Evolutionary conservation across 306 rosid species (phyloP).

Genomic region (Cyclanthera cordifolia): DNA sequence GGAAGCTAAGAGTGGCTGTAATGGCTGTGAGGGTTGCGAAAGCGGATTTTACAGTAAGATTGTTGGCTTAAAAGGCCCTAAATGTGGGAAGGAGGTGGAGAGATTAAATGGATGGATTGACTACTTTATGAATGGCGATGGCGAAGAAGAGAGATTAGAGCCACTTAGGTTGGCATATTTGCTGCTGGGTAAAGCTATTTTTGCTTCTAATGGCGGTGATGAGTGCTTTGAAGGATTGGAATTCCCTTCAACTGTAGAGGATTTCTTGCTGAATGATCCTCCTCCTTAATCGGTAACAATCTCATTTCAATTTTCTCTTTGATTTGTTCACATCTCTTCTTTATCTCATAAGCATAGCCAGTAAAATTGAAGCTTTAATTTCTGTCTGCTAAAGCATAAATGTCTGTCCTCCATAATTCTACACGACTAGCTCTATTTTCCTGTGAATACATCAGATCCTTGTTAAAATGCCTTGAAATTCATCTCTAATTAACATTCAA

Average conservation of each 20-base stretch:
- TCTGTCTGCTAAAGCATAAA: background rate
- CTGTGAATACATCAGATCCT: background rate
- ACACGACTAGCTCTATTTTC: background rate
- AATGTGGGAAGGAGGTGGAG: constrained; percentile 55
- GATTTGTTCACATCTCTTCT: background rate
- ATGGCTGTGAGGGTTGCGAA: constrained; percentile 35
- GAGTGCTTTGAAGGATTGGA: constrained; percentile 44
- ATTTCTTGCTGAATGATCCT: constrained; percentile 59
- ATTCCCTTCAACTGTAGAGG: constrained; percentile 59
- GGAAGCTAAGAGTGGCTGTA: background rate
- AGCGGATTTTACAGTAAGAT: constrained; percentile 70
- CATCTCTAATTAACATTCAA: too few relatives aligned
- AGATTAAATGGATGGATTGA: constrained; percentile 77
- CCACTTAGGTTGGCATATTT: constrained; percentile 69
- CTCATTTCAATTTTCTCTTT: background rate
- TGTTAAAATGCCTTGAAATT: too few relatives aligned
- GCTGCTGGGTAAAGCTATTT: constrained; percentile 64
- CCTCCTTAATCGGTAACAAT: constrained; percentile 24
- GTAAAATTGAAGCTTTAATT: too few relatives aligned
- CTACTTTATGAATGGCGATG: constrained; percentile 36
- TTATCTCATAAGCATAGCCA: too few relatives aligned
- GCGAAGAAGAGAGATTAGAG: constrained; percentile 42
- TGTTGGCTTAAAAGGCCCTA: constrained; percentile 72
- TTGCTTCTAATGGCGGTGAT: constrained; percentile 33
- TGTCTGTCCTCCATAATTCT: background rate